These are phyloP conservation scores for Tulasnella sp. DNA, from an alignment of 768 basidiomycete genomes.

Conservation along the genomic window DNA sequence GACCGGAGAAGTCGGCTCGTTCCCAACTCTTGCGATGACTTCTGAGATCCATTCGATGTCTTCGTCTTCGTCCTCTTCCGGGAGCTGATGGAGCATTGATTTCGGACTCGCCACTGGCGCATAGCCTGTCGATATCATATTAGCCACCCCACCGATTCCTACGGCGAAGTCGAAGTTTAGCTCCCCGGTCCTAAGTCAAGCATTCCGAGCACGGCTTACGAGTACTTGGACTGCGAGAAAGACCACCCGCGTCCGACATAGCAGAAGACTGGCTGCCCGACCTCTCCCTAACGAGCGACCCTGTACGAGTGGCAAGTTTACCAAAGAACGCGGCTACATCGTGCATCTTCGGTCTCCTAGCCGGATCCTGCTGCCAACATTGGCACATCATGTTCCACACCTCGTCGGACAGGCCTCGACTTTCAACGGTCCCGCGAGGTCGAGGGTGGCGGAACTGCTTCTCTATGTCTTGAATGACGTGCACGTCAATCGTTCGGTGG, in stretches of 20 bases:
- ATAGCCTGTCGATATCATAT: too few species aligned
- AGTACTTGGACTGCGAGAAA: background rate
- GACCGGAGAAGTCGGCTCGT: background rate
- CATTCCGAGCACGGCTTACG: background rate
- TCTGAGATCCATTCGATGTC: background rate
- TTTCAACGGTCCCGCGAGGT: conserved; percentile 23
- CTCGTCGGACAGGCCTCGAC: conserved; percentile 27
- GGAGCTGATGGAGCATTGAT: background rate
- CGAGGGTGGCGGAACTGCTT: conserved; percentile 30
- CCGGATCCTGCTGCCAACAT: conserved; percentile 35
- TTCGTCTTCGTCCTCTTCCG: background rate
- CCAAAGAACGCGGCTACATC: background rate
- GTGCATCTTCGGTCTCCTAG: conserved; percentile 29
- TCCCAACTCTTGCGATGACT: background rate
- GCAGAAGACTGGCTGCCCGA: background rate
- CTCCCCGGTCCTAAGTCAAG: background rate
- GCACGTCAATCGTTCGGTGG: conserved; percentile 25
- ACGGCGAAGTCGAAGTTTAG: background rate
- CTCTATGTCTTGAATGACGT: conserved; percentile 29
- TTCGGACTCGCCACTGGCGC: background rate
- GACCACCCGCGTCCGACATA: background rate
- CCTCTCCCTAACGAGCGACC: background rate
- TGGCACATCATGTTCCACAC: conserved; percentile 34
- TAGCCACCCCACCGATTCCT: background rate
- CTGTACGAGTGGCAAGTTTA: background rate